Conservation (phyloP, 169 alveolate species). For the Cryptosporidium andersoni region DNA sequence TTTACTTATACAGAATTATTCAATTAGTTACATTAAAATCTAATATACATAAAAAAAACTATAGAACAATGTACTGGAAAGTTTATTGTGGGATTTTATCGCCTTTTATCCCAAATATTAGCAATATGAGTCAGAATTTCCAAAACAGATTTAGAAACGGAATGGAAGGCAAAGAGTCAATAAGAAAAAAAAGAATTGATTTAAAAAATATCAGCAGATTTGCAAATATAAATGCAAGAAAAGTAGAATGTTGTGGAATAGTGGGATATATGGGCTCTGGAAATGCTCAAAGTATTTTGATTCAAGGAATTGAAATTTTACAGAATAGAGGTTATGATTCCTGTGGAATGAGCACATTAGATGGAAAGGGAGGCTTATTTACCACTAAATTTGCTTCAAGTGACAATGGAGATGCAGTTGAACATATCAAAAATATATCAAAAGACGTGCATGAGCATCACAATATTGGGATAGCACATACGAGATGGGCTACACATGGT, state of each 20-base stretch:
- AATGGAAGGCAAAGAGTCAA: not conserved
- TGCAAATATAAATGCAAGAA: constrained; percentile 1
- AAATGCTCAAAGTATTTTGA: constrained; percentile 82
- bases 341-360: constrained; percentile 91
- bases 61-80: constrained; percentile 6
- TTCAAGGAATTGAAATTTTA: constrained; percentile 87
- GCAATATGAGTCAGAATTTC: not conserved
- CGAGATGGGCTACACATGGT: constrained; percentile 99
- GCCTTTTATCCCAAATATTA: not conserved
- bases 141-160: not conserved
- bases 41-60: not conserved
- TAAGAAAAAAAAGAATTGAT: not conserved
- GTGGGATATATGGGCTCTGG: constrained; percentile 88
- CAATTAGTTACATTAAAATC: not conserved
- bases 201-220: not conserved
- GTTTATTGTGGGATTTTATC: not conserved
- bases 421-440: constrained; percentile 79
- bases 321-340: constrained; percentile 95
- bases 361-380: constrained; percentile 78
- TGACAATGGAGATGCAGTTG: constrained; percentile 81
- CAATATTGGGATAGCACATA: constrained; percentile 95
- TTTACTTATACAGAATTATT: too few species aligned
- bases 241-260: constrained; percentile 85
- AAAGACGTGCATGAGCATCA: constrained; percentile 81
- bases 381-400: constrained; percentile 87